These are phyloP conservation scores for Wallacemonas sp. DNA, from an alignment of 208 protist species.

Conservation along the genomic window DNA sequence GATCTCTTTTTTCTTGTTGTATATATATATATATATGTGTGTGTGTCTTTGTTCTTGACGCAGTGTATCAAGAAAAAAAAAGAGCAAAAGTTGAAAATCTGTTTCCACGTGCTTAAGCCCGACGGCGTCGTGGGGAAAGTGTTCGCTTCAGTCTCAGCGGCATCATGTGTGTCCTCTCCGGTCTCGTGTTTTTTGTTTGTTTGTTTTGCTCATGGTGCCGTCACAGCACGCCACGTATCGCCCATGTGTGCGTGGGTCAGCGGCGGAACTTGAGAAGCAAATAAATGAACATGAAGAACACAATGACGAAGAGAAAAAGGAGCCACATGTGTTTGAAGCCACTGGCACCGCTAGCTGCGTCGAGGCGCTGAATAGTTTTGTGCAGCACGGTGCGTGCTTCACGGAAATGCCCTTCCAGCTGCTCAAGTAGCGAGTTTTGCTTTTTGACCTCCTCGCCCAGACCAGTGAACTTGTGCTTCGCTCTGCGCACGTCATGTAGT, in stretches of 20 bases:
- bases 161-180: neutral
- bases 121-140: too few relatives aligned
- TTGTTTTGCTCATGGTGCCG: too few relatives aligned
- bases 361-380: slow-evolving; percentile 57
- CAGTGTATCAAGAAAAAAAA: too few relatives aligned
- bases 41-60: too few relatives aligned
- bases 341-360: slow-evolving; percentile 25
- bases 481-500: slow-evolving; percentile 50
- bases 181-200: neutral
- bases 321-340: slow-evolving; percentile 79
- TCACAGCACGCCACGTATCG: neutral
- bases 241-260: slow-evolving; percentile 3
- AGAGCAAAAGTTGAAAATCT: too few relatives aligned
- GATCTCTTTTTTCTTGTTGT: too few relatives aligned
- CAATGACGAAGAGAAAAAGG: slow-evolving; percentile 75
- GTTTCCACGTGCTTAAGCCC: too few relatives aligned
- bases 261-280: slow-evolving; percentile 60
- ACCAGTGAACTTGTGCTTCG: slow-evolving; percentile 43
- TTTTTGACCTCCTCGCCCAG: slow-evolving; percentile 67
- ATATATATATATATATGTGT: too few relatives aligned
- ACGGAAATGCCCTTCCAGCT: slow-evolving; percentile 37
- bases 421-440: slow-evolving; percentile 72
- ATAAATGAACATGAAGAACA: slow-evolving; percentile 81
- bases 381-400: slow-evolving; percentile 38
- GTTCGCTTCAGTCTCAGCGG: too few relatives aligned